A percentile compares a stretch with the other conserved stretches of the same genome.
Evolutionary conservation across 139 green algal species (phyloP).

Genomic region (Chlorella vulgaris): DNA sequence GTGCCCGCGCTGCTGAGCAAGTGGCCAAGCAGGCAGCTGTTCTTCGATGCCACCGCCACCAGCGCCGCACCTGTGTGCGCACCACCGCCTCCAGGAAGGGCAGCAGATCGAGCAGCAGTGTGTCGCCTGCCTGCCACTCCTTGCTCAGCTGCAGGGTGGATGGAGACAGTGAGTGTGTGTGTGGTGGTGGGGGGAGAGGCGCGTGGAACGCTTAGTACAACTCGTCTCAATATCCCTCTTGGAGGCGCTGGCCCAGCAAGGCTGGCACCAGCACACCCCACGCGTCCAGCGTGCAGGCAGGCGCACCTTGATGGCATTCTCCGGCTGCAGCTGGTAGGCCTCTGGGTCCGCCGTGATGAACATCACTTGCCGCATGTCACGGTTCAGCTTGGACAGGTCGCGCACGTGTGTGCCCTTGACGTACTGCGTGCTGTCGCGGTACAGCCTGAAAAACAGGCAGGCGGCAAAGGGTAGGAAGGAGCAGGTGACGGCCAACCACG

Average conservation of each 20-base stretch:
- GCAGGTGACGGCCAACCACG: neutral
- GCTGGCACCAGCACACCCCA: too few species aligned
- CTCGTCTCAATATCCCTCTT: too few species aligned
- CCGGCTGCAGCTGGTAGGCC: constrained; percentile 77
- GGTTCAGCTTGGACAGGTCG: constrained; percentile 95
- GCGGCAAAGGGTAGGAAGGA: too few species aligned
- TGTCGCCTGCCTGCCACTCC: constrained; percentile 72
- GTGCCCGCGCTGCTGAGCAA: too few species aligned
- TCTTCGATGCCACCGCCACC: too few species aligned
- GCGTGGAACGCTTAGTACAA: too few species aligned
- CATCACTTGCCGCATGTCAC: constrained; percentile 84
- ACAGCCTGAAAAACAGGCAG: constrained; percentile 66
- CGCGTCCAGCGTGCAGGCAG: neutral
- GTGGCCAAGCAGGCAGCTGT: too few species aligned
- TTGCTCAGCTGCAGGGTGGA: constrained; percentile 13
- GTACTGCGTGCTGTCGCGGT: constrained; percentile 92
- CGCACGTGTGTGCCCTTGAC: constrained; percentile 85
- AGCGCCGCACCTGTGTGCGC: constrained; percentile 33
- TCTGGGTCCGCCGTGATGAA: constrained; percentile 70
- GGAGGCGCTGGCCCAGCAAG: too few species aligned
- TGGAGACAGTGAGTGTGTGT: too few species aligned
- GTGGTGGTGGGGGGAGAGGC: too few species aligned
- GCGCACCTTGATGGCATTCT: constrained; percentile 87
- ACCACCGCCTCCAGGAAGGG: constrained; percentile 79
- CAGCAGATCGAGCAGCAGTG: constrained; percentile 88